A percentile compares a stretch with the other conserved stretches of the same genome.
These are phyloP conservation scores for Porogramme epimiltina DNA, from an alignment of 1,284 basidiomycete genomes.

Conservation along the genomic window DNA sequence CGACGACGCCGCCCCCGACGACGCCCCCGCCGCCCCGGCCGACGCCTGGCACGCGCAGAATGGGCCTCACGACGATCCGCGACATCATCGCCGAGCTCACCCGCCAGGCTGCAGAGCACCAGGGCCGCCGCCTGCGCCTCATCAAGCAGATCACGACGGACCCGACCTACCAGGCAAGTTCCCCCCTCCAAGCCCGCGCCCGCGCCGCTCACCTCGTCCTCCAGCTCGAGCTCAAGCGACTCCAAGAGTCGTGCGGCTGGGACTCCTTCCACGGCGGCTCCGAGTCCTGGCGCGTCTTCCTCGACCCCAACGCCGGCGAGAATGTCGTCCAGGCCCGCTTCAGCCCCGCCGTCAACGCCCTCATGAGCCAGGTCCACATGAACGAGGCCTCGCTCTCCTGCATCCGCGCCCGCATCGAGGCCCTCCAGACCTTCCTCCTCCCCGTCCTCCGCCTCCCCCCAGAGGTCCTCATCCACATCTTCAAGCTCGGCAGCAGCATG, in stretches of 20 bases:
- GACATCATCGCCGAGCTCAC: slow-evolving; percentile 24
- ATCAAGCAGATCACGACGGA: slow-evolving; percentile 21
- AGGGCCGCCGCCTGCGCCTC: slow-evolving; percentile 19
- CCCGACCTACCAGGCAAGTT: slow-evolving; percentile 22
- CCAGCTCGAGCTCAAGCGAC: slow-evolving; percentile 20
- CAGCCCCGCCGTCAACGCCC: slow-evolving; percentile 16
- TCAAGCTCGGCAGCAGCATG: slow-evolving; percentile 21
- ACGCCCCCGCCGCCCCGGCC: neutral
- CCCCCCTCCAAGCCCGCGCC: neutral
- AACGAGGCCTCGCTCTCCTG: slow-evolving; percentile 21
- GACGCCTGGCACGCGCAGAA: neutral
- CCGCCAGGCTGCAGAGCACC: slow-evolving; percentile 23
- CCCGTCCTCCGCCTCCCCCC: slow-evolving; percentile 19
- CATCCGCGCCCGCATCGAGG: slow-evolving; percentile 22
- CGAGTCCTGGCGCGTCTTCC: slow-evolving; percentile 21
- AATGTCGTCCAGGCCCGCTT: slow-evolving; percentile 11
- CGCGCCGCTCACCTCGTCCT: neutral
- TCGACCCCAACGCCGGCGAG: slow-evolving; percentile 12
- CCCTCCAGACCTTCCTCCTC: slow-evolving; percentile 18
- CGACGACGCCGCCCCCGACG: too few relatives aligned
- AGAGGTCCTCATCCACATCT: slow-evolving; percentile 20
- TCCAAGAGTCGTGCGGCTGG: slow-evolving; percentile 16
- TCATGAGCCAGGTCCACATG: slow-evolving; percentile 24
- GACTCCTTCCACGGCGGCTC: slow-evolving; percentile 15
- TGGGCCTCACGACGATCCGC: slow-evolving; percentile 21